Evolutionary conservation across 2,329 filamentous ascomycete species (phyloP).

Genomic region (Trichocomaceae sp.): DNA sequence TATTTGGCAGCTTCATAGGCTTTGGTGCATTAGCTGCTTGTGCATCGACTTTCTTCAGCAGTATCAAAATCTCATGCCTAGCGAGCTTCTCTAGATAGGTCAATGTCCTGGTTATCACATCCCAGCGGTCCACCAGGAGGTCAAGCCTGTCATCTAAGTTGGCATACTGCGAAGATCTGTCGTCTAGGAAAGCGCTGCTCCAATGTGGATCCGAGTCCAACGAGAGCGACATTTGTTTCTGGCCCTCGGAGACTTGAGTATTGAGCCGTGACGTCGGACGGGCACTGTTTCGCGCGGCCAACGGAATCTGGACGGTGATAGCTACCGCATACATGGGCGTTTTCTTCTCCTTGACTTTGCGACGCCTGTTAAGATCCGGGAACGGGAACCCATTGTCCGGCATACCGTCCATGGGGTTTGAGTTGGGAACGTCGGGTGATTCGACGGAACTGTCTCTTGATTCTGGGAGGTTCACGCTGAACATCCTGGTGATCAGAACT

Average conservation of each 20-base stretch:
- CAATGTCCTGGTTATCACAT: constrained; percentile 51
- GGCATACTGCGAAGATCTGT: constrained; percentile 40
- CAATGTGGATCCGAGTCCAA: constrained; percentile 38
- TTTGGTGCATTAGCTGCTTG: constrained; percentile 36
- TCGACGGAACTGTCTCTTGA: constrained; percentile 33
- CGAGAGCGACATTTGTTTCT: constrained; percentile 32
- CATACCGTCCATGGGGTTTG: constrained; percentile 27
- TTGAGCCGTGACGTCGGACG: constrained; percentile 33
- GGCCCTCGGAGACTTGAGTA: constrained; percentile 27
- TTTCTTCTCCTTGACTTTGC: constrained; percentile 46
- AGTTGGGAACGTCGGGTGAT: constrained; percentile 23
- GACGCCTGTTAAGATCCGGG: constrained; percentile 34
- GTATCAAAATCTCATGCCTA: constrained; percentile 45
- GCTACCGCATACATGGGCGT: constrained; percentile 56
- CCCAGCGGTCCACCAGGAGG: constrained; percentile 52
- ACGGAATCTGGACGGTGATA: constrained; percentile 50
- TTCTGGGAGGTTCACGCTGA: constrained; percentile 51
- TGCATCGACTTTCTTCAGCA: constrained; percentile 45
- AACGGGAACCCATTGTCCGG: constrained; percentile 33
- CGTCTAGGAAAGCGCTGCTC: constrained; percentile 32
- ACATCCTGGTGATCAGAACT: constrained; percentile 53
- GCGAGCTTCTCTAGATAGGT: constrained; percentile 49
- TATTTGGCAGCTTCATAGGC: constrained; percentile 40
- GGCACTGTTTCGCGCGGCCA: constrained; percentile 27
- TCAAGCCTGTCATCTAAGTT: constrained; percentile 50